phyloP scores from a whole-genome alignment of 2,329 filamentous ascomycete genomes.

The Xylariaceae sp. region DNA sequence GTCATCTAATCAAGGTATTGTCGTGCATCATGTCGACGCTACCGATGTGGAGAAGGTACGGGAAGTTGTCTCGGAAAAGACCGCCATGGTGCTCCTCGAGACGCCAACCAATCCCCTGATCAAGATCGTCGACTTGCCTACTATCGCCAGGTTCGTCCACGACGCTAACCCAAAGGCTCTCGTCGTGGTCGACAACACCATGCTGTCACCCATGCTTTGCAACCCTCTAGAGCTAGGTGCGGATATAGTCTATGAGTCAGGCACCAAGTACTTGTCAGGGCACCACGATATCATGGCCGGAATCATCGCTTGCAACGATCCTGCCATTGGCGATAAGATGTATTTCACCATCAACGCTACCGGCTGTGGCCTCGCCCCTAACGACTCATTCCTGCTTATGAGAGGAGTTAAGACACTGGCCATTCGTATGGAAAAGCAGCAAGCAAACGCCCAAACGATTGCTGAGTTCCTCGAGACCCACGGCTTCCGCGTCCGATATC shows the following conservation, averaged over 20 bases:
- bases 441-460: conserved; percentile 83
- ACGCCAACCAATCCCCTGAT: conserved; percentile 97
- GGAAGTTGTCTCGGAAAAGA: conserved; percentile 67
- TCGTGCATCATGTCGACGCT: conserved; percentile 95
- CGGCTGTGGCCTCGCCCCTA: conserved; percentile 87
- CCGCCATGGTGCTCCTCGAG: conserved; percentile 91
- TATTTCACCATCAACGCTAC: conserved; percentile 98
- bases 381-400: conserved; percentile 94
- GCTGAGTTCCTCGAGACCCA: conserved; percentile 85
- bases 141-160: conserved; percentile 72
- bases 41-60: conserved; percentile 68
- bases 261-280: conserved; percentile 95
- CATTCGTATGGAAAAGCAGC: conserved; percentile 98
- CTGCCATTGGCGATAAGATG: conserved; percentile 75
- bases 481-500: conserved; percentile 93
- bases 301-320: conserved; percentile 85
- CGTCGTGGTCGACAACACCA: conserved; percentile 95
- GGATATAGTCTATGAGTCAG: conserved; percentile 94
- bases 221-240: conserved; percentile 93
- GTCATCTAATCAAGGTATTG: conserved; percentile 79
- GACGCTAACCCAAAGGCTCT: conserved; percentile 70
- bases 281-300: conserved; percentile 99
- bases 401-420: conserved; percentile 93
- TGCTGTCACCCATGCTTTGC: conserved; percentile 91
- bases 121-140: conserved; percentile 89